Evolutionary conservation across 1,284 basidiomycete genomes (phyloP).

Genomic region (Inonotus hispidus): DNA sequence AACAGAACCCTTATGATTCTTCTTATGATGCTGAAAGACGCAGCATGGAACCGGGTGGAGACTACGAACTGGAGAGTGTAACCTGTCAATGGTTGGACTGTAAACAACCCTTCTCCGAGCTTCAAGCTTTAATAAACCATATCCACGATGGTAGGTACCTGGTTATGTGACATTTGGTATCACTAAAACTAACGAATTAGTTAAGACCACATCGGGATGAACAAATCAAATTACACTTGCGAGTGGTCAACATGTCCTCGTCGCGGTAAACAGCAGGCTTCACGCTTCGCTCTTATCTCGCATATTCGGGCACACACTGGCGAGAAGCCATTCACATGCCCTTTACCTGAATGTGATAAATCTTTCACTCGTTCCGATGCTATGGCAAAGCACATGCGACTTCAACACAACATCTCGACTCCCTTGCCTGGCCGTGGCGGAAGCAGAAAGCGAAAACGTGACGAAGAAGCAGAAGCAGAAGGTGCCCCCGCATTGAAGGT

Average conservation of each 20-base stretch:
- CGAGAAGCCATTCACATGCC: constrained; percentile 87
- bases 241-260: constrained; percentile 83
- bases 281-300: constrained; percentile 81
- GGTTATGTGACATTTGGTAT: neutral
- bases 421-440: constrained; percentile 68
- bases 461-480: constrained; percentile 29
- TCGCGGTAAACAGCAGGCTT: constrained; percentile 77
- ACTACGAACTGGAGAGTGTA: constrained; percentile 38
- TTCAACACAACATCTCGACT: constrained; percentile 76
- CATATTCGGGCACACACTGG: constrained; percentile 89
- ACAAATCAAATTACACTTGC: constrained; percentile 83
- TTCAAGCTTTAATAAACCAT: constrained; percentile 71
- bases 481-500: constrained; percentile 39
- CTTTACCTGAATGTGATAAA: constrained; percentile 87
- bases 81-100: constrained; percentile 80
- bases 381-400: constrained; percentile 85
- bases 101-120: constrained; percentile 60
- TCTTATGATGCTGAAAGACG: constrained; percentile 12
- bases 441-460: constrained; percentile 59
- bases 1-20: constrained; percentile 13
- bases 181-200: neutral
- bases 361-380: constrained; percentile 91
- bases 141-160: constrained; percentile 61
- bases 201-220: constrained; percentile 76
- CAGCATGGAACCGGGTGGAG: constrained; percentile 4